phyloP scores from a whole-genome alignment of 192 early-diverging fungal genomes.

The Coemansia asiatica region DNA sequence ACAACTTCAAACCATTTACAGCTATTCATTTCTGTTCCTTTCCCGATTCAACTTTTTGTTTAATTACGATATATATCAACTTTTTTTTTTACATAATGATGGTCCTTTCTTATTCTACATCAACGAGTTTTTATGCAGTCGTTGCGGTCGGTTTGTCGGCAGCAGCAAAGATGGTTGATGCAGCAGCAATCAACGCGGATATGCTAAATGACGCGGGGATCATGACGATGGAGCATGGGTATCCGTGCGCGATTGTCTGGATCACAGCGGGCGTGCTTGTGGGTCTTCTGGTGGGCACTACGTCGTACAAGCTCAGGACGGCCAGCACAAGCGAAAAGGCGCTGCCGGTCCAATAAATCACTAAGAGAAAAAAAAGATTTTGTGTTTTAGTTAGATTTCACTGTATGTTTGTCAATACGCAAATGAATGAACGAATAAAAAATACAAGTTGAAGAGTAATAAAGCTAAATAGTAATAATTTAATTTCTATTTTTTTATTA shows the following conservation, averaged over 20 bases:
- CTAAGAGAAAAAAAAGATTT: background rate
- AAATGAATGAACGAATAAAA: constrained; percentile 3
- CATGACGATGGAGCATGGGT: background rate
- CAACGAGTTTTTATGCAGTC: background rate
- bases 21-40: no score
- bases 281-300: background rate
- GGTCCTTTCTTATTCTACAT: background rate
- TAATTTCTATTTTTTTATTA: background rate
- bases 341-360: no score
- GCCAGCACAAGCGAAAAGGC: background rate
- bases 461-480: background rate
- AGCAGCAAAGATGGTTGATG: background rate
- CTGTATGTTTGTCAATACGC: background rate
- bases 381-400: background rate
- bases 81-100: no score
- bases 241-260: constrained; percentile 5
- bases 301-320: background rate
- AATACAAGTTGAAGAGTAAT: background rate
- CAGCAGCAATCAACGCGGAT: background rate
- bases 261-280: constrained; percentile 4
- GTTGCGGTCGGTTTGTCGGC: background rate
- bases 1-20: no score
- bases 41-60: no score
- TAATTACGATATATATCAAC: background rate
- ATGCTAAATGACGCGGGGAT: background rate